Base-by-base conservation (phyloP, 345 rosid genomes). In the Noccaea caerulescens region DNA sequence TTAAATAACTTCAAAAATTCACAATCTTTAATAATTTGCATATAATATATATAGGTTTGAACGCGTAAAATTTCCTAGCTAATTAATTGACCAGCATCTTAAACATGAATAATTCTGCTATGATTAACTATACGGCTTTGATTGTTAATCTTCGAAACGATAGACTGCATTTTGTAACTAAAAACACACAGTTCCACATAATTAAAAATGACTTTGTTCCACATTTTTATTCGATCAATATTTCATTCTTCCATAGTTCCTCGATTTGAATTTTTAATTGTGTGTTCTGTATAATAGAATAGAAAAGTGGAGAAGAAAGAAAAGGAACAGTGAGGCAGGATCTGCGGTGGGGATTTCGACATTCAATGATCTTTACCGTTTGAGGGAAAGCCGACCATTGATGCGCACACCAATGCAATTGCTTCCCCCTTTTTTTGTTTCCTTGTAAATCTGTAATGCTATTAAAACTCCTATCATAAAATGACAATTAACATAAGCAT, bases 291-390 rank as follows among this genome's bases (percentile, higher is more conserved):
- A 8, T 44, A 56, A 45, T 20, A 56, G 20, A 63, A 66, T 30
- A 63, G 70, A 25, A 63, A 63, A 76, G 75, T n/a, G 57, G 11
- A 55, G 63, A 61, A 67, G 25, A 37, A 36, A 54, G 54, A 34
- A 44, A 75, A 75, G 66, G 25, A 76, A 76, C 71, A 76, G 67
- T 47, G 66, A 65, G 75, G 66, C 75, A 76, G 79, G 43, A 76
- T 70, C 71, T 76, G 71, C 76, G 79, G 79, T 76, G 61, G 66
- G 62, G 79, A 76, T 76, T 76, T 69, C 71, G 66, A 76, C 75
- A 69, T 57, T 76, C 75, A 63, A 69, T 69, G 75, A 63, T 69
- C 75, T 68, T 33, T 76, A 69, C 75, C 66, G 75, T 69, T 69
- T 76, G 71, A 63, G 45, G 49, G 62, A 41, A 76, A 70, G 67